These are phyloP conservation scores for Prunella vulgaris DNA, from an alignment of 257 asterid species.

Conservation along the genomic window DNA sequence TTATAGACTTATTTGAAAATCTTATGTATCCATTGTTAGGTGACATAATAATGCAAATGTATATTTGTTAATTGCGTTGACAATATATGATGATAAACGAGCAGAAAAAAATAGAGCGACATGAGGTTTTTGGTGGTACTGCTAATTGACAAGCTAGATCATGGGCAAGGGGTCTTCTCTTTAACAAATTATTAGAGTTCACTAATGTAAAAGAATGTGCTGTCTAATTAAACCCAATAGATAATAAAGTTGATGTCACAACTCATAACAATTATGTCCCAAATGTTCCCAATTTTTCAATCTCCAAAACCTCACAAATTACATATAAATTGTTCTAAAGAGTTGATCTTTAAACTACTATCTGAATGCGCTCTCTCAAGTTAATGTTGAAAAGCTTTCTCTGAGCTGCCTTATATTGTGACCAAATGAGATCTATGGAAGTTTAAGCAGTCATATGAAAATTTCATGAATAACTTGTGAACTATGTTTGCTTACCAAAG, in stretches of 20 bases:
- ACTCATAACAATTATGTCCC: not conserved
- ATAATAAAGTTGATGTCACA: not conserved
- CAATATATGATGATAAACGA: not conserved
- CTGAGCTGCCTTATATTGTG: not conserved
- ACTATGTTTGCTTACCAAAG: not conserved
- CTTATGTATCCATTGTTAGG: not conserved
- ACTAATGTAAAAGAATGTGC: not conserved
- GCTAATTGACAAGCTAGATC: not conserved
- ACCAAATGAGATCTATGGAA: not conserved
- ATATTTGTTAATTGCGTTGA: not conserved
- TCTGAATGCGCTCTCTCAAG: not conserved
- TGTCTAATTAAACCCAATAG: not conserved
- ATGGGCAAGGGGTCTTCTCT: not conserved
- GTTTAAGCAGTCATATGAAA: not conserved
- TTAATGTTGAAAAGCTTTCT: not conserved
- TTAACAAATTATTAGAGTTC: not conserved
- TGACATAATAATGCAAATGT: not conserved
- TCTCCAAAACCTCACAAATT: not conserved
- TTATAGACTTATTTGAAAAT: not conserved
- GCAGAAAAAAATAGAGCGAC: not conserved
- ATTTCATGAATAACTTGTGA: not conserved
- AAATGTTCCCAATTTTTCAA: not conserved
- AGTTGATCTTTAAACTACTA: not conserved
- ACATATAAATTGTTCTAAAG: not conserved
- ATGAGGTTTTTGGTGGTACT: not conserved